Percentiles rank a stretch among this genome's conserved stretches.
These are phyloP conservation scores for Exophiala dermatitidis DNA, from an alignment of 2,329 filamentous ascomycete species.

Conservation along the genomic window DNA sequence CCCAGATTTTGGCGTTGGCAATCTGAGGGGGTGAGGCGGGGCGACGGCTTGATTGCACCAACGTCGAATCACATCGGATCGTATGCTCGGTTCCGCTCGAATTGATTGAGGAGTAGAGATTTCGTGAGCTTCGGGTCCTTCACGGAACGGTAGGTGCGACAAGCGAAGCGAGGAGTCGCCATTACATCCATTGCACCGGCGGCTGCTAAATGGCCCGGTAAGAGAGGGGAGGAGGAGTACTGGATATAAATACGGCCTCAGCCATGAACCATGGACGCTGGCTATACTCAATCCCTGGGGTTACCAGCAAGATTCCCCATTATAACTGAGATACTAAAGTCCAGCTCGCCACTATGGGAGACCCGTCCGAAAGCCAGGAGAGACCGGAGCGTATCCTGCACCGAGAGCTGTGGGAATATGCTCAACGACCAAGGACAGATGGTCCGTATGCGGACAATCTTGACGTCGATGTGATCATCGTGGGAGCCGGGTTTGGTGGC, in stretches of 20 bases:
- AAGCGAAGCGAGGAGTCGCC: slow-evolving; percentile 11
- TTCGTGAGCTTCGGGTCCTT: background rate
- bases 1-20: slow-evolving; percentile 11
- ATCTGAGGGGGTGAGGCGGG: slow-evolving; percentile 13
- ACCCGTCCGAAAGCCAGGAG: slow-evolving; percentile 16
- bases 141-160: background rate
- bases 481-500: slow-evolving; percentile 35
- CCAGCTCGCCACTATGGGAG: slow-evolving; percentile 11
- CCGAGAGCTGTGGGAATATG: slow-evolving; percentile 18
- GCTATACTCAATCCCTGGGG: background rate
- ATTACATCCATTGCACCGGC: slow-evolving; percentile 18
- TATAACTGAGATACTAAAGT: background rate
- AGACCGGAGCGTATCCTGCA: slow-evolving; percentile 17
- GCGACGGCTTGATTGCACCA: background rate
- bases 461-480: slow-evolving; percentile 28
- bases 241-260: slow-evolving; percentile 3
- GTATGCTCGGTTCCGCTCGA: slow-evolving; percentile 9
- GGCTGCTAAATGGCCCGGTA: background rate
- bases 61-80: slow-evolving; percentile 1
- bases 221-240: background rate
- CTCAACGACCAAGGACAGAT: slow-evolving; percentile 14
- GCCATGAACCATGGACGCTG: background rate
- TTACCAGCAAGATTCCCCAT: background rate
- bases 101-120: slow-evolving; percentile 2
- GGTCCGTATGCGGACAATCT: slow-evolving; percentile 21